A percentile compares a stretch with the other conserved stretches of the same genome.
phyloP scores from a whole-genome alignment of 345 rosid genomes.

The Brassica rapa region DNA sequence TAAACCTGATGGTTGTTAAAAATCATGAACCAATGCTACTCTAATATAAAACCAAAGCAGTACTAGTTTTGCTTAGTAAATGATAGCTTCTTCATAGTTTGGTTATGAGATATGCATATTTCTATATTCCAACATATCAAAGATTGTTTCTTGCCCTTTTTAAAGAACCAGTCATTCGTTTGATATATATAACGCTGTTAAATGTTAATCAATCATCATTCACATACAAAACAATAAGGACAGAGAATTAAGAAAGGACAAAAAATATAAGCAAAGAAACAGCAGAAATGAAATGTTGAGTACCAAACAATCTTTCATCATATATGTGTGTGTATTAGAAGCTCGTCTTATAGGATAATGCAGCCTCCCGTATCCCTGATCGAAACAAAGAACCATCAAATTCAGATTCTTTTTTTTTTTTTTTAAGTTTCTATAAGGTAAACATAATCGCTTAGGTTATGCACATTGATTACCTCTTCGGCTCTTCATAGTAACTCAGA shows the following conservation, averaged over 20 bases:
- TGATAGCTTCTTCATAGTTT: neutral
- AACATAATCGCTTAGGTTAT: neutral
- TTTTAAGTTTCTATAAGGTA: neutral
- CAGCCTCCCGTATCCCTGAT: constrained; percentile 62
- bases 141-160: no score
- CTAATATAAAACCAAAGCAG: neutral
- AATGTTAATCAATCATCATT: constrained; percentile 9
- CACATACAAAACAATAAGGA: constrained; percentile 19
- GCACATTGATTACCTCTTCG: constrained; percentile 52
- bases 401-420: neutral
- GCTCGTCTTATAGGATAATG: constrained; percentile 52
- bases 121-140: neutral
- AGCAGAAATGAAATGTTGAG: constrained; percentile 11
- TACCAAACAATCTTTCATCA: constrained; percentile 10
- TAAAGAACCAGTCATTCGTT: constrained; percentile 20
- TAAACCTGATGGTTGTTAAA: neutral
- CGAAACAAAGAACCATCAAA: constrained; percentile 18
- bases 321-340: neutral
- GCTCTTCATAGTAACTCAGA: constrained; percentile 58
- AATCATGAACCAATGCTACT: neutral
- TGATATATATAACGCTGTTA: constrained; percentile 12
- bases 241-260: neutral
- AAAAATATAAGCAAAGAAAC: neutral
- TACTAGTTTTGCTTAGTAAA: neutral
- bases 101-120: neutral